A percentile compares a stretch with the other conserved stretches of the same genome.
Conservation (phyloP, 1,284 basidiomycete species). For the Takashimella koratensis region DNA sequence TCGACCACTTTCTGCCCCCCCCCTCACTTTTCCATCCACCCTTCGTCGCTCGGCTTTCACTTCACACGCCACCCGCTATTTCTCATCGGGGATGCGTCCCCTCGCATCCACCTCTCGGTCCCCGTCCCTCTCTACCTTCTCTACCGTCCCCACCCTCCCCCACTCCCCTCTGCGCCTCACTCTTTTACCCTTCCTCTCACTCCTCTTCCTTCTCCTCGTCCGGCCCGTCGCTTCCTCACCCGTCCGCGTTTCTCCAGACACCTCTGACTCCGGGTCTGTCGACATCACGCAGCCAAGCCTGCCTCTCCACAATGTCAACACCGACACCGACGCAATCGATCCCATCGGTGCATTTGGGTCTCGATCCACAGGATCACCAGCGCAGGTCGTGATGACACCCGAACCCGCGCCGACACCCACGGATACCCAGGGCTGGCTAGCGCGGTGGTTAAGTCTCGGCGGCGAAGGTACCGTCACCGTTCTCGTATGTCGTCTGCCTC, state of each 20-base stretch:
- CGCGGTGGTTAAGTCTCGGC: conserved; percentile 9
- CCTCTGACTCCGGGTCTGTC: too few species aligned
- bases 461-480: conserved; percentile 10
- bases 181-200: neutral
- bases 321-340: conserved; percentile 1
- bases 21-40: neutral
- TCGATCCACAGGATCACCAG: too few species aligned
- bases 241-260: too few species aligned
- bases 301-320: too few species aligned
- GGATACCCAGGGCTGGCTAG: conserved; percentile 1
- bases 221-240: too few species aligned
- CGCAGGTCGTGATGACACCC: too few species aligned
- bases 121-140: neutral
- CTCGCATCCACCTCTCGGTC: neutral
- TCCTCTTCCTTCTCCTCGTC: too few species aligned
- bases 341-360: too few species aligned
- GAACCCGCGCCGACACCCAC: neutral
- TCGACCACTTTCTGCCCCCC: neutral
- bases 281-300: too few species aligned
- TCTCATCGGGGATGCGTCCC: neutral
- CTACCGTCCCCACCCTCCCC: neutral
- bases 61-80: neutral
- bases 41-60: neutral
- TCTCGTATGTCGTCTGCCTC: neutral
- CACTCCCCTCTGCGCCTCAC: neutral